phyloP scores from a whole-genome alignment of 2,329 filamentous ascomycete species.

The Lachnellula occidentalis region DNA sequence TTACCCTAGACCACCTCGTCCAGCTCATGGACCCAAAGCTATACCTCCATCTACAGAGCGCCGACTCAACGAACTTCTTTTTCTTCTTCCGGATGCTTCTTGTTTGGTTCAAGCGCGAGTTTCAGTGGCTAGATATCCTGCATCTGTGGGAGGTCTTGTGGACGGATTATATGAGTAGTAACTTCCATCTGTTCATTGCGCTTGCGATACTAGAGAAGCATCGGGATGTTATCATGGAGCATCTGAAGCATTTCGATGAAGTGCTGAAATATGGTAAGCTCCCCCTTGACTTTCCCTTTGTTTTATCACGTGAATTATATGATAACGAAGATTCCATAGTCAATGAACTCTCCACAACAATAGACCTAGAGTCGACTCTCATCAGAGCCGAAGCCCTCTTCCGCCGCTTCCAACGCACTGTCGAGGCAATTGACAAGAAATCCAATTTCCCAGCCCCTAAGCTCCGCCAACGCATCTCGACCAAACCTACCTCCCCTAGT shows the following conservation, averaged over 20 bases:
- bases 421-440: conserved; percentile 91
- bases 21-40: conserved; percentile 95
- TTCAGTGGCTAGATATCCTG: conserved; percentile 80
- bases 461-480: conserved; percentile 25
- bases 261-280: conserved; percentile 84
- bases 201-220: conserved; percentile 94
- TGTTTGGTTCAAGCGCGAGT: conserved; percentile 98
- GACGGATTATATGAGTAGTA: conserved; percentile 85
- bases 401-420: conserved; percentile 76
- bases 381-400: conserved; percentile 86
- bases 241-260: conserved; percentile 92
- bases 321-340: conserved; percentile 47
- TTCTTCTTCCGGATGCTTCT: conserved; percentile 99
- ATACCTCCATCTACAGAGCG: conserved; percentile 80
- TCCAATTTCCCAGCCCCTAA: conserved; percentile 67
- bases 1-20: conserved; percentile 88
- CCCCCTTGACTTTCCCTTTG: not conserved
- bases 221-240: conserved; percentile 90
- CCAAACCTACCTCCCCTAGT: conserved; percentile 8
- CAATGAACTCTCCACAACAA: conserved; percentile 89
- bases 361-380: conserved; percentile 82
- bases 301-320: not conserved
- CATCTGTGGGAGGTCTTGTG: conserved; percentile 88
- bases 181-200: conserved; percentile 92
- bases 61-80: conserved; percentile 98